Percentiles rank a stretch among this genome's conserved stretches.
These are phyloP conservation scores for Blepharisma japonicum DNA, from an alignment of 73 alveolate genomes.

Conservation along the genomic window DNA sequence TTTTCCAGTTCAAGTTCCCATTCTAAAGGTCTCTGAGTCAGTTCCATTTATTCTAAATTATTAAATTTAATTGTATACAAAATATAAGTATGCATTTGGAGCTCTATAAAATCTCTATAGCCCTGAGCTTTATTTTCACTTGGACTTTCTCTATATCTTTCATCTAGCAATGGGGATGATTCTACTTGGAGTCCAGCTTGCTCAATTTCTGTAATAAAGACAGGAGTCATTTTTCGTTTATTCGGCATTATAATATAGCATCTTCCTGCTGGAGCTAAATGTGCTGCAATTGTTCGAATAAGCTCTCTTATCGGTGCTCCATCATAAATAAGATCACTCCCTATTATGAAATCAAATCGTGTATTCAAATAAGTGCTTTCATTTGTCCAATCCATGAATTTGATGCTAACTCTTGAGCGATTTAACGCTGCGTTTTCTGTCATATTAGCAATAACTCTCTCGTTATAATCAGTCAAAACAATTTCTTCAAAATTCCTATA, in stretches of 20 bases:
- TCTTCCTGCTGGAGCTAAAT: neutral
- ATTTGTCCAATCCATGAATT: neutral
- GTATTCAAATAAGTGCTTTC: neutral
- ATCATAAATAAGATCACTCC: constrained; percentile 20
- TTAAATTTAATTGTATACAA: constrained; percentile 1
- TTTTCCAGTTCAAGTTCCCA: constrained; percentile 11
- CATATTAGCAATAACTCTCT: constrained; percentile 1
- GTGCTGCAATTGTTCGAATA: neutral
- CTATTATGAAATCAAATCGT: neutral
- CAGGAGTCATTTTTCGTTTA: constrained; percentile 28
- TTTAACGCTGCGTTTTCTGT: neutral
- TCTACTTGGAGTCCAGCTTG: neutral
- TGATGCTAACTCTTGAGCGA: neutral
- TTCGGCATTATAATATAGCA: constrained; percentile 1
- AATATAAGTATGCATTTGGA: neutral
- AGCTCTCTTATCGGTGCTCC: constrained; percentile 16
- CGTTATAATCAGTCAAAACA: constrained; percentile 5
- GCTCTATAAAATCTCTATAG: constrained; percentile 2
- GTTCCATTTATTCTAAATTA: neutral
- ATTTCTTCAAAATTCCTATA: neutral
- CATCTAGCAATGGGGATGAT: neutral
- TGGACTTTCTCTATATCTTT: neutral
- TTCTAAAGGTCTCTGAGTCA: neutral
- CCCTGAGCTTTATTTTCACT: neutral
- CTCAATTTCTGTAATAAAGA: neutral